Evolutionary conservation across 2,329 filamentous ascomycete species (phyloP), one percentile per base, ranked within the genome.

Genomic region (Botrytis galanthina): DNA sequence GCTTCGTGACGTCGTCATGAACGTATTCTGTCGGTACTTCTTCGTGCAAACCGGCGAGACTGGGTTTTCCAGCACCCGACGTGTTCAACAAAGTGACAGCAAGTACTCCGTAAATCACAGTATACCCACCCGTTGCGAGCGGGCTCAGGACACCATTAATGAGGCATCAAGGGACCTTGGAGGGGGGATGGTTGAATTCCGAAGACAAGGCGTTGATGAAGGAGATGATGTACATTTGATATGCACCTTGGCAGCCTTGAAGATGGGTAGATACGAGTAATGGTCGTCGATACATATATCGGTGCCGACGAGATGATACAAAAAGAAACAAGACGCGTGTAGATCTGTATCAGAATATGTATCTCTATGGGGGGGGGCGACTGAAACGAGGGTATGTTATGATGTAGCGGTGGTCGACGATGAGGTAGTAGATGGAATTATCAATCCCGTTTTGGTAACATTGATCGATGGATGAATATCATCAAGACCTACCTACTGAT

Each of bases 151-250:
- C 7, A 63, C 26, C 9, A 29, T 37, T 32, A 10, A 6, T 16
- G n/a, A 32, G 54, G 42, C 29, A 61, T 71, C 69, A 64, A 68
- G 64, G 48, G 48, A 57, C n/a, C 26, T 22, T 48, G 57, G 57
- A 46, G 57, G 69, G 57, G 29, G 39, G 68, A 48, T 37, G 20
- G 54, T 12, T 22, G 12, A 22, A 62, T 64, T 29, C 68, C 68
- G 57, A 70, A 68, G 60, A 67, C 64, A 39, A 67, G 46, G 64
- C 64, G 48, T 57, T 57, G 39, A 57, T 42, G 35, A 68, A 68
- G 63, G 64, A 68, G 64, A 68, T 68, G 64, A 68, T 68, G 35
- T 68, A 68, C 48, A 68, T 68, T 37, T 42, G 64, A 68, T 57
- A 68, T 68, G 64, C 48, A 67, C 35, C 66, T 68, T 68, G 66